Conservation (phyloP, 75 land plant genomes). For the Cupressus sempervirens region DNA sequence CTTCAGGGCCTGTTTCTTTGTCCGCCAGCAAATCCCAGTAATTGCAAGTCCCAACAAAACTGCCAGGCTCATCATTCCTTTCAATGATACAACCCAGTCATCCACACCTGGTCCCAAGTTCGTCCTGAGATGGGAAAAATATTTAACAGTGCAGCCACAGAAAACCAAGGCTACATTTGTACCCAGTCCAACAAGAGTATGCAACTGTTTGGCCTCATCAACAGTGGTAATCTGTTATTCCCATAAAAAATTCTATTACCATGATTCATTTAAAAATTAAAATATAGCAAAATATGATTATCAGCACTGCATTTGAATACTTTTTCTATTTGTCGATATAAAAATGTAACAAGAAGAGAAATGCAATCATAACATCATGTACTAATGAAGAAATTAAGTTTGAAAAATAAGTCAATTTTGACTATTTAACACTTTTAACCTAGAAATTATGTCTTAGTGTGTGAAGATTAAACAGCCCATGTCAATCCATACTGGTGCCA, state of each 20-base stretch:
- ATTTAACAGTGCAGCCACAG: conserved; percentile 50
- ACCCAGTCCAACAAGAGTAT: conserved; percentile 49
- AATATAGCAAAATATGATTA: neutral
- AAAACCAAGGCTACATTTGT: conserved; percentile 50
- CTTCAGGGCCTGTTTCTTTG: conserved; percentile 34
- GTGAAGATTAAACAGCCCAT: no score
- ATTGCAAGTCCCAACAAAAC: conserved; percentile 35
- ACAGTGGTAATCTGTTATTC: conserved; percentile 39
- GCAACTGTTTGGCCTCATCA: conserved; percentile 56
- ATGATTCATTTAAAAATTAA: neutral
- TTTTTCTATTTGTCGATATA: neutral
- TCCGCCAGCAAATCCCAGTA: conserved; percentile 44
- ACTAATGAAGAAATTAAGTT: no score
- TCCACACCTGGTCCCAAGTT: conserved; percentile 37
- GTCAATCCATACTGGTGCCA: no score
- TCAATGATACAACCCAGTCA: conserved; percentile 47
- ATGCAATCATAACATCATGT: neutral
- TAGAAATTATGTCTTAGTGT: no score
- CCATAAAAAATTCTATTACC: neutral
- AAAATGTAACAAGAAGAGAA: neutral
- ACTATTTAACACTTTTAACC: no score
- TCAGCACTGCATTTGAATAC: neutral
- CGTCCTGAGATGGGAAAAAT: conserved; percentile 38
- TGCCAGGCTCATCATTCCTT: conserved; percentile 54
- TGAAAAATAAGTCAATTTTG: no score